phyloP scores from a whole-genome alignment of 257 asterid genomes.

The Solanum tacnaense region DNA sequence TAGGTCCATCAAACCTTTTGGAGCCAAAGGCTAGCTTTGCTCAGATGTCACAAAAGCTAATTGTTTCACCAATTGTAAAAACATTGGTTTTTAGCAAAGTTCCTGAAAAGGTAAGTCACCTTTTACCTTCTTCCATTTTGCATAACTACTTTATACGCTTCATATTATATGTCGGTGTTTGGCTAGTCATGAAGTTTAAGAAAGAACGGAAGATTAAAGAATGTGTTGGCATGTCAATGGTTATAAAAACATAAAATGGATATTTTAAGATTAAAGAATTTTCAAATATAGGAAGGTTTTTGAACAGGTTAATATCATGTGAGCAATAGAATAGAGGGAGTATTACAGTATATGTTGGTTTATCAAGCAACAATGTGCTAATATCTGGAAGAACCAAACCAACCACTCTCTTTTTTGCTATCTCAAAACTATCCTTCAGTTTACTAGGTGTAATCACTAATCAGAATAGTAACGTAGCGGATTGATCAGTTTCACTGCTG shows the following conservation, averaged over 20 bases:
- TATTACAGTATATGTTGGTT: neutral
- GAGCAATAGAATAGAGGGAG: neutral
- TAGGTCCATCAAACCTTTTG: slow-evolving; percentile 90
- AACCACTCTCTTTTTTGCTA: neutral
- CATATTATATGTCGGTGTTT: neutral
- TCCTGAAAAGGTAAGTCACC: slow-evolving; percentile 68
- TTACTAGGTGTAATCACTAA: neutral
- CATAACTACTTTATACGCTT: neutral
- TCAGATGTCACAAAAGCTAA: slow-evolving; percentile 88
- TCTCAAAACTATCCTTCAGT: neutral
- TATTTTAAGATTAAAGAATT: neutral
- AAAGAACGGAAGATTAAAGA: neutral
- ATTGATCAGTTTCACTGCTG: neutral
- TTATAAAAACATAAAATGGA: neutral
- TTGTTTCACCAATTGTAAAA: slow-evolving; percentile 91
- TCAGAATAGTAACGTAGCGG: neutral
- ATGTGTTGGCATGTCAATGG: neutral
- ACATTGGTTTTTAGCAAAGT: slow-evolving; percentile 93
- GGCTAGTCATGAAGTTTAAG: neutral
- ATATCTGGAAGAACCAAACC: neutral
- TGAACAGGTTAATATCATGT: neutral
- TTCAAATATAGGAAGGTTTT: neutral
- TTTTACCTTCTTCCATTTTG: neutral
- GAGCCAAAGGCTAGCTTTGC: slow-evolving; percentile 92
- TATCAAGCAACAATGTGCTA: neutral